phyloP scores from a whole-genome alignment of 148 eudicot genomes.

The Spergularia bocconei region DNA sequence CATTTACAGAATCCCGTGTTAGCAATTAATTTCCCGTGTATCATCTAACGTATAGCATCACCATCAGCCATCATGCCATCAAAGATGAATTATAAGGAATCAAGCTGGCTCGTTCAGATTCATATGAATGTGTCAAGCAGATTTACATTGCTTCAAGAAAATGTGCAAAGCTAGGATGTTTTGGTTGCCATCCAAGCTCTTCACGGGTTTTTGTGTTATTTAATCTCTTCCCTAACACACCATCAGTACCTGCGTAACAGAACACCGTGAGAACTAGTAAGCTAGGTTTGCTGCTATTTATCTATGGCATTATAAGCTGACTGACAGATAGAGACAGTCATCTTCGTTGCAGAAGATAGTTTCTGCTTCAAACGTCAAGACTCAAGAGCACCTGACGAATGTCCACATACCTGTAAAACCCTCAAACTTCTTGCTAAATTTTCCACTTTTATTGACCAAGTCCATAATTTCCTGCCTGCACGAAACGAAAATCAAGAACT shows the following conservation, averaged over 20 bases:
- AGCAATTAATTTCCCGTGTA: no score
- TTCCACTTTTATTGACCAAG: slow-evolving; percentile 68
- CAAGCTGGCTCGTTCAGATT: background rate
- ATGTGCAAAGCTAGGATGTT: slow-evolving; percentile 69
- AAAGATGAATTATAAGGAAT: no score
- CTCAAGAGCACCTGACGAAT: background rate
- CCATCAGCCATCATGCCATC: no score
- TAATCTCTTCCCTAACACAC: slow-evolving; percentile 76
- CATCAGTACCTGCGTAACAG: slow-evolving; percentile 53
- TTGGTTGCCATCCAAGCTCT: slow-evolving; percentile 77
- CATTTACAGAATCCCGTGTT: no score
- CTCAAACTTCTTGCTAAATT: slow-evolving; percentile 59
- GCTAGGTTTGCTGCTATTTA: background rate
- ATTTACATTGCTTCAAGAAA: slow-evolving; percentile 45
- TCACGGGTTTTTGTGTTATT: slow-evolving; percentile 62
- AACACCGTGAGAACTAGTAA: background rate
- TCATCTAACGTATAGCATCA: no score
- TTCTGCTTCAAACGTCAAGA: background rate
- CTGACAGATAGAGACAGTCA: background rate
- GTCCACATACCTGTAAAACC: slow-evolving; percentile 61
- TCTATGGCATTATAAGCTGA: background rate
- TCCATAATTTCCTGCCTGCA: slow-evolving; percentile 94
- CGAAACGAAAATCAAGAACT: slow-evolving; percentile 12
- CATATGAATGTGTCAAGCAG: background rate
- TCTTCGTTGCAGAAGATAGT: background rate